Percentiles rank a stretch among this genome's conserved stretches.
Conservation (phyloP, 345 rosid species). For the Rhodomyrtus tomentosa region DNA sequence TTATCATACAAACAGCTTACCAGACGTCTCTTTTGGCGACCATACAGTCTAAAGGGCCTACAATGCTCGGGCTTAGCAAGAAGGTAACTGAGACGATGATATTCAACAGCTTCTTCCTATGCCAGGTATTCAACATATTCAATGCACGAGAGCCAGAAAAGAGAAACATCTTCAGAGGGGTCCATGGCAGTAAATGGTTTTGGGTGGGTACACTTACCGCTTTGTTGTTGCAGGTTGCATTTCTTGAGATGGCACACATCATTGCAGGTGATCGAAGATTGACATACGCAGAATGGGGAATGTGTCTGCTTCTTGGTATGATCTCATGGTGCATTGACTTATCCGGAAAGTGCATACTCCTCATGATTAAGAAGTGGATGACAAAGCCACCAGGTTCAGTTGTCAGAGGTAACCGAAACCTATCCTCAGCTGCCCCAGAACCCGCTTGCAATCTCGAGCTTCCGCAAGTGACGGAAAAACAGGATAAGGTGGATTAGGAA, state of each 20-base stretch:
- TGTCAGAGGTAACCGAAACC: background rate
- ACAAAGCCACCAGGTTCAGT: background rate
- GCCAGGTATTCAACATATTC: slow-evolving; percentile 13
- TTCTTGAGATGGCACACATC: background rate
- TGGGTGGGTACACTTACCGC: background rate
- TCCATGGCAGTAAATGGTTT: background rate
- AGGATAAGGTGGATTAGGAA: background rate
- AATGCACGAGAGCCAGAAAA: slow-evolving; percentile 15
- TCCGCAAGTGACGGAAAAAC: background rate
- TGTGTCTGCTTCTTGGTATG: background rate
- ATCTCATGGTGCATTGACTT: background rate
- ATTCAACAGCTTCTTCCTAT: slow-evolving; percentile 13
- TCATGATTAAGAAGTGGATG: background rate
- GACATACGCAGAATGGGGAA: background rate
- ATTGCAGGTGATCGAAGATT: background rate
- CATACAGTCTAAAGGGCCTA: slow-evolving; percentile 9
- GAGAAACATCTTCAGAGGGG: slow-evolving; percentile 15
- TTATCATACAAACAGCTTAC: slow-evolving; percentile 11
- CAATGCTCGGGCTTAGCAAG: slow-evolving; percentile 5
- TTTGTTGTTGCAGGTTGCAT: background rate
- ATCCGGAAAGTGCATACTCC: background rate
- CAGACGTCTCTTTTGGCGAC: slow-evolving; percentile 10
- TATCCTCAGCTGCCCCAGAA: background rate
- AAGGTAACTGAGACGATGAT: slow-evolving; percentile 4
- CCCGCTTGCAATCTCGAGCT: background rate